phyloP scores from a whole-genome alignment of 2,329 filamentous ascomycete species.

The Fusarium torulosum region DNA sequence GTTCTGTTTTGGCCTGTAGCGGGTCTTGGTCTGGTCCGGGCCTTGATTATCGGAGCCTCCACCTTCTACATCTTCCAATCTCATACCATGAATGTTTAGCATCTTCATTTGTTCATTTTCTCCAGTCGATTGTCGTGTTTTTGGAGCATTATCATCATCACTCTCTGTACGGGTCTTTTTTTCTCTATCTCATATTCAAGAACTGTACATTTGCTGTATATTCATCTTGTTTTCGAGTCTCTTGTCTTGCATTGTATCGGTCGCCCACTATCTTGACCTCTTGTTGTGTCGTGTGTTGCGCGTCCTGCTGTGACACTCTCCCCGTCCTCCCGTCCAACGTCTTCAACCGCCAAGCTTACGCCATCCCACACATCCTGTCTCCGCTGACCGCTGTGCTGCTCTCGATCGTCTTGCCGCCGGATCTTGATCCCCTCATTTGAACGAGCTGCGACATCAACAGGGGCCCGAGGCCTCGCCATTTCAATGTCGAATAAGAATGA shows the following conservation, averaged over 20 bases:
- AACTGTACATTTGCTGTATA: not conserved
- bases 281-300: conserved; percentile 24
- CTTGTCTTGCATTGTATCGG: conserved; percentile 13
- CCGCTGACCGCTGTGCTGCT: conserved; percentile 10
- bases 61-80: conserved; percentile 24
- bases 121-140: conserved; percentile 14
- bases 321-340: conserved; percentile 15
- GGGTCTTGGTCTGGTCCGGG: conserved; percentile 2
- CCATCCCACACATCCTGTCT: conserved; percentile 2
- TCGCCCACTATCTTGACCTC: conserved; percentile 1
- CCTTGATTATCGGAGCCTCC: conserved; percentile 26
- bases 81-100: conserved; percentile 16
- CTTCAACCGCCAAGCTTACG: conserved; percentile 7
- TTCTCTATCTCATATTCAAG: not conserved
- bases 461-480: conserved; percentile 37
- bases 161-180: not conserved
- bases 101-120: conserved; percentile 21
- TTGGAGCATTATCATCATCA: conserved; percentile 9
- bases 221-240: not conserved
- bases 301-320: conserved; percentile 32
- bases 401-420: conserved; percentile 5
- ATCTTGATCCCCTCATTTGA: conserved; percentile 2
- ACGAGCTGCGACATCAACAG: conserved; percentile 32
- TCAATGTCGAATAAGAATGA: conserved; percentile 49
- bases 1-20: conserved; percentile 14